A percentile compares a stretch with the other conserved stretches of the same genome.
Conservation (phyloP, 169 alveolate genomes). For the Plasmodium cynomolgi region DNA sequence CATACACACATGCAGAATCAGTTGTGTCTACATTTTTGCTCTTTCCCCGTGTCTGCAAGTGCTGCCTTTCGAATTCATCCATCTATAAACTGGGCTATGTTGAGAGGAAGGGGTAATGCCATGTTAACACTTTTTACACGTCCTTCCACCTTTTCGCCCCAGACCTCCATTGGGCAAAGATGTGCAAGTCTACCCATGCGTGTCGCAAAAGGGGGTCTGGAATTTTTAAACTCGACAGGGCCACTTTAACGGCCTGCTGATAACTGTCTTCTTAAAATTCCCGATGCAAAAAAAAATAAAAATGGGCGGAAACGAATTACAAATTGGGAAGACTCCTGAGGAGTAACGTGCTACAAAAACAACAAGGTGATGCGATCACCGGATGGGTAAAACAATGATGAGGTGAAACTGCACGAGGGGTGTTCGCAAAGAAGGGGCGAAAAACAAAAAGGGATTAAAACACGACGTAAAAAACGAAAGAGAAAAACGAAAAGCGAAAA, state of each 20-base stretch:
- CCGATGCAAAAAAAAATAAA: not conserved
- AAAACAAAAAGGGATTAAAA: not conserved
- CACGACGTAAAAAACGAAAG: not conserved
- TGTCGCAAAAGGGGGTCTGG: not conserved
- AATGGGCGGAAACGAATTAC: not conserved
- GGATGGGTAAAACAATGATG: not conserved
- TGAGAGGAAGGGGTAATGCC: not conserved
- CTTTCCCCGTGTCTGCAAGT: not conserved
- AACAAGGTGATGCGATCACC: not conserved
- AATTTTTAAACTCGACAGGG: not conserved
- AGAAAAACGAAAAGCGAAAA: not conserved
- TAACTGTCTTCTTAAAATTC: slow-evolving; percentile 14
- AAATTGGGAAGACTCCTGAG: not conserved
- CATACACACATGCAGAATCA: not conserved
- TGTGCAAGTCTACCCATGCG: not conserved
- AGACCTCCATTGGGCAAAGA: not conserved
- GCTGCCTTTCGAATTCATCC: not conserved
- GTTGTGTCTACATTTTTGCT: not conserved
- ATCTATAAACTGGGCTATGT: not conserved
- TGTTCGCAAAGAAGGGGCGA: not conserved
- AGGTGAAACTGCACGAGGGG: not conserved
- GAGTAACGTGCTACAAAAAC: not conserved
- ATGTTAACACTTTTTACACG: not conserved
- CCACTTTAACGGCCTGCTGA: slow-evolving; percentile 18
- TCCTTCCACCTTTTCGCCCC: not conserved